Evolutionary conservation across 169 alveolate genomes (phyloP), one percentile per base, ranked within the genome.

Genomic region (Amoebophrya sp.): DNA sequence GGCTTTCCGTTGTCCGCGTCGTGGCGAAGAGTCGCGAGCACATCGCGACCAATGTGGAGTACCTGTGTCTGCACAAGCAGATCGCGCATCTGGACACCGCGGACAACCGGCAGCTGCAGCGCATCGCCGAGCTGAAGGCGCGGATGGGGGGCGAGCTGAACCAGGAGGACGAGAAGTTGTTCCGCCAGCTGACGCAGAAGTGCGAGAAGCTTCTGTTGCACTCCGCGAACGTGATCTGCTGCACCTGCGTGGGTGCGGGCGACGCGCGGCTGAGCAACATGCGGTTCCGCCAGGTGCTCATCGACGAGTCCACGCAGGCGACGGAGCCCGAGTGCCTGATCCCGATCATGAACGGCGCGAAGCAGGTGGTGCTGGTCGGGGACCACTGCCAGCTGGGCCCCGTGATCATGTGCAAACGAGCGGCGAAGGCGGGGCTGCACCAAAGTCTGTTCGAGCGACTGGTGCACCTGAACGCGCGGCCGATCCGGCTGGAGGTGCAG

Each of bases 381-480:
- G 99, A 98, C 91, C 99, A 98, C 92, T 95, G 98, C 91, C 97
- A 98, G 94, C 93, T 98, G 50, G 99, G 99, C 7, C 99, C 99
- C 0, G 99, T 98, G 45, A 96, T 98, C 69, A 94, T 96, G 95
- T 96, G 98, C 94, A 98, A 97, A 93, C 95, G 96, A 92, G 98
- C 99, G 41, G 98, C 98, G 40, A 95, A 95, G 91, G 97, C 98
- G 26, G 99, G 98, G 78, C 93, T 96, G 89, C 89, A 93, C 42
- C 94, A 95, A 94, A 93, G 96, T 91, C 93, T 97, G 38, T 97
- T 97, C 92, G 99, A 97, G 93, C 96, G 99, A 92, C 93, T 97
- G 89, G 96, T 97, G 58, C 91, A 94, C 88, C 78, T 96, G 87
- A 89, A 90, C 89, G 90, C 67, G 40, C 94, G 97, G 48, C 98